Percentiles rank a stretch among this genome's conserved stretches.
These are phyloP conservation scores for Yamadazyma kitorensis DNA, from an alignment of 805 yeast species.

Conservation along the genomic window DNA sequence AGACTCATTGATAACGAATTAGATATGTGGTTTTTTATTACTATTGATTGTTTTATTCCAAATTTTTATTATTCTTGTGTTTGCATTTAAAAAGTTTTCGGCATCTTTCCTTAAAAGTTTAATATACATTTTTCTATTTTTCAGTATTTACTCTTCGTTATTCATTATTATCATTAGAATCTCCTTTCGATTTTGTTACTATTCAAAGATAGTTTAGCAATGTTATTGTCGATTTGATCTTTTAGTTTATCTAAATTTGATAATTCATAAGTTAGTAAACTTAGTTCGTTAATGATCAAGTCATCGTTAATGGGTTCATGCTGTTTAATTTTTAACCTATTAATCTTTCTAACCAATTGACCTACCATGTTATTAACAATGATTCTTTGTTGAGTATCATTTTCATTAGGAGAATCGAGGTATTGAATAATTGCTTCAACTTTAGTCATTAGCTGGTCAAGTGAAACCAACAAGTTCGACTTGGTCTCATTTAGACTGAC, in stretches of 20 bases:
- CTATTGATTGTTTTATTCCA: no score
- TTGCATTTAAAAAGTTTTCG: not conserved
- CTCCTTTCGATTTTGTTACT: not conserved
- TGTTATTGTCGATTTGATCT: conserved; percentile 5
- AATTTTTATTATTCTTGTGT: no score
- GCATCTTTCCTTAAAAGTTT: not conserved
- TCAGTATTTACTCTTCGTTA: not conserved
- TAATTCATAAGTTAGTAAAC: conserved; percentile 30
- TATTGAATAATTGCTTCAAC: conserved; percentile 21
- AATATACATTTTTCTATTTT: not conserved
- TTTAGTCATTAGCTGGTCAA: conserved; percentile 22
- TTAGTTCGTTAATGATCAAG: conserved; percentile 24
- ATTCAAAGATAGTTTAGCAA: conserved; percentile 1
- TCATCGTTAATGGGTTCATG: not conserved
- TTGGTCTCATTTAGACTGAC: conserved; percentile 3
- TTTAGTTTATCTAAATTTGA: conserved; percentile 21
- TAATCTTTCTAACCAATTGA: conserved; percentile 19
- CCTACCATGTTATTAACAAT: conserved; percentile 23
- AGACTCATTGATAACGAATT: not conserved
- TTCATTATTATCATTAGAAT: not conserved
- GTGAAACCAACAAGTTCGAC: conserved; percentile 6
- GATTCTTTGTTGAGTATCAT: conserved; percentile 9
- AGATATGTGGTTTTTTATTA: not conserved
- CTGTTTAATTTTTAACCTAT: conserved; percentile 5
- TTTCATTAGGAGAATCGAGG: conserved; percentile 11